Evolutionary conservation across 169 alveolate species (phyloP).

Genomic region (Cryptosporidium sp.): DNA sequence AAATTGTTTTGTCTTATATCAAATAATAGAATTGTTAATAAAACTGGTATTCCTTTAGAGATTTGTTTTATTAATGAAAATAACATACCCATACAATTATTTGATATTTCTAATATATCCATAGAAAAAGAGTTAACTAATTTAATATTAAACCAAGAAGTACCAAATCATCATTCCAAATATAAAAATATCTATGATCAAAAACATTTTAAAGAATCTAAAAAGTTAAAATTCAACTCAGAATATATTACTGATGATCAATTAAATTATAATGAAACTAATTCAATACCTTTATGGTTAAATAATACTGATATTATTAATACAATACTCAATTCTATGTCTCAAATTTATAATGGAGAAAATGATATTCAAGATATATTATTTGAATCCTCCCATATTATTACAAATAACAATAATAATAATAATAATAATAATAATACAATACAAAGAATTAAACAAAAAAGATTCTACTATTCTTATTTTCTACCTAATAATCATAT

Average conservation of each 20-base stretch:
- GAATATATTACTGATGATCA: slow-evolving; percentile 7
- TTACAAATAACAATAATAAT: neutral
- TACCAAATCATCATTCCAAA: slow-evolving; percentile 28
- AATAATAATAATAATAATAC: neutral
- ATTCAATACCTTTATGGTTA: slow-evolving; percentile 64
- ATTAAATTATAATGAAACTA: slow-evolving; percentile 34
- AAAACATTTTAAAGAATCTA: neutral
- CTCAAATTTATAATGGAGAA: slow-evolving; percentile 2
- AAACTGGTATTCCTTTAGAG: slow-evolving; percentile 58
- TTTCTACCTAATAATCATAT: slow-evolving; percentile 35
- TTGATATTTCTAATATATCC: slow-evolving; percentile 63
- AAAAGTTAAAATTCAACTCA: neutral
- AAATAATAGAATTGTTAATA: slow-evolving; percentile 42
- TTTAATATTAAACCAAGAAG: slow-evolving; percentile 46
- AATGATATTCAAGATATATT: slow-evolving; percentile 22
- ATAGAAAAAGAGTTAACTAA: neutral
- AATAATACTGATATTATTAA: slow-evolving; percentile 47
- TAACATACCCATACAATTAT: slow-evolving; percentile 55
- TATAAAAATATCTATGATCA: neutral
- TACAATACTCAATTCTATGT: slow-evolving; percentile 25
- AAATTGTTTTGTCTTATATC: slow-evolving; percentile 58
- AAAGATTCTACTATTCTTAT: slow-evolving; percentile 59
- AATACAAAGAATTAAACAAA: neutral
- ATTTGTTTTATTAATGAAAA: slow-evolving; percentile 51
- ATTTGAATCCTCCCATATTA: neutral